Base-by-base conservation (phyloP, 2,329 filamentous ascomycete species). In the Dothideomycetes sp. region DNA sequence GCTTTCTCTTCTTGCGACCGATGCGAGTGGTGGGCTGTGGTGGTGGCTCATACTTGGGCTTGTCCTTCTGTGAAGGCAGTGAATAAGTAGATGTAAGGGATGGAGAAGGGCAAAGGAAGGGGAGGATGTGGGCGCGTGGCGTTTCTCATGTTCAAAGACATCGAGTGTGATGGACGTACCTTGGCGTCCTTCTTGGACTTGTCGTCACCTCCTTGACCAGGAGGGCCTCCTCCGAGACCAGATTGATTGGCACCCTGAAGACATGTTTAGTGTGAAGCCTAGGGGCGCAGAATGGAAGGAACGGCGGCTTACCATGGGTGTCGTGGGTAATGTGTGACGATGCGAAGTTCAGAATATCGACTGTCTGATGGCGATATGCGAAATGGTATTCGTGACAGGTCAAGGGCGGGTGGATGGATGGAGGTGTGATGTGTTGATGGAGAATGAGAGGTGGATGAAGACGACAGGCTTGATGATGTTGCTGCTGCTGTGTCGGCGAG, bases 21-120 rank as follows among this genome's bases (percentile, higher is more conserved):
- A 98, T 82, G 61, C 91, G 85, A 50, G 91, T 96, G 47, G 91
- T 98, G 47, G 91, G 91, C 57, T 89, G 82, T 64, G 91, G 91
- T 52, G 91, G 91, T 49, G 91, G 91, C 66, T 98, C 91, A 73
- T 98, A 98, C 83, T 94, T 96, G 60, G 91, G 91, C 81, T 98
- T 98, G 48, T 98, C 89, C 76, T 98, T 96, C 89, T 94, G 56
- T 52, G 11, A 45, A 11, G 17, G 17, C 22, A 34, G 11, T 37
- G 32, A 14, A 41, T 30, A 19, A n/a, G 16, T 22, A n/a, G 11
- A 4, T 19, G 17, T 16, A 5, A 19, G 18, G 17, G 32, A 30
- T 10, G 22, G 22, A 27, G 12, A 7, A 27, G 22, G 12, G 22
- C 12, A 12, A 27, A n/a, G n/a, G 8, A 27, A 18, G 10, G 14